Evolutionary conservation across 2,329 filamentous ascomycete genomes (phyloP).

Genomic region (Monilinia aucupariae): DNA sequence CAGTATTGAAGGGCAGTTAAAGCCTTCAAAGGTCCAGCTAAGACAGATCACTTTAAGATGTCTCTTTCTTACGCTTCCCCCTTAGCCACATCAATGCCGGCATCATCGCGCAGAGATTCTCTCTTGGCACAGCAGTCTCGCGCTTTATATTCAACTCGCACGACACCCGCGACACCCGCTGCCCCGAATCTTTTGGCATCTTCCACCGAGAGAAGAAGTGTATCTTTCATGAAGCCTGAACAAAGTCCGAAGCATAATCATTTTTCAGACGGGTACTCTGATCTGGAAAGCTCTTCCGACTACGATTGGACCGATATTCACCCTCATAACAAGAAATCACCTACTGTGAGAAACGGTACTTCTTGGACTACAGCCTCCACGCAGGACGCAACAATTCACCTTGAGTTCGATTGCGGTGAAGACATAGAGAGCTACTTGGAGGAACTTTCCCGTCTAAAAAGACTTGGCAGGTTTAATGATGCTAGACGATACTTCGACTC

Average conservation of each 20-base stretch:
- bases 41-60: neutral
- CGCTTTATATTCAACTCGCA: neutral
- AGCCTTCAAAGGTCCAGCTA: too few relatives aligned
- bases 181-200: neutral
- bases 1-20: neutral
- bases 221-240: neutral
- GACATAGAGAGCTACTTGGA: neutral
- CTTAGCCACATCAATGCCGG: neutral
- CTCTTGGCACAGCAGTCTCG: neutral
- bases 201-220: neutral
- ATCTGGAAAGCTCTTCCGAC: neutral
- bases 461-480: neutral
- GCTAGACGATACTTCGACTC: neutral
- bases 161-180: too few relatives aligned
- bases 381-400: neutral
- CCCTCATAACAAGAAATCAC: neutral
- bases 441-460: neutral
- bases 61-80: neutral
- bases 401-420: neutral
- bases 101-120: neutral
- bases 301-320: neutral
- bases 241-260: neutral
- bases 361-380: neutral
- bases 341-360: neutral
- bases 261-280: too few relatives aligned